These are phyloP conservation scores for Candolleomyces eurysporus DNA, from an alignment of 768 basidiomycete species.

Conservation along the genomic window DNA sequence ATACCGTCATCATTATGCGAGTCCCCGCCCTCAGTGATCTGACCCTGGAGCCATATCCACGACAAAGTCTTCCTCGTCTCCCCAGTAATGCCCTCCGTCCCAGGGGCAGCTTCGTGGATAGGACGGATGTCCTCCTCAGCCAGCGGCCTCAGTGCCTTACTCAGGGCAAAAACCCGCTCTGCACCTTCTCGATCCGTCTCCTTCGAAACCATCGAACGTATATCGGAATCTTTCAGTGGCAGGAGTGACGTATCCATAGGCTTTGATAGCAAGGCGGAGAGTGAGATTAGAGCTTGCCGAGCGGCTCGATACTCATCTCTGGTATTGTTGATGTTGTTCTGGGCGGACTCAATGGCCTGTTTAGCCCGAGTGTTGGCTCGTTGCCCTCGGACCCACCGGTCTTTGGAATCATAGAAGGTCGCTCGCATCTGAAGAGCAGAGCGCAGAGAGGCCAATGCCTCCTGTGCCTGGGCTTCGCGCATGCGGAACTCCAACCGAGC, in stretches of 20 bases:
- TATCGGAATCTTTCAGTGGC: neutral
- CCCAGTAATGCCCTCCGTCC: no score
- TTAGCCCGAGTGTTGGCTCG: neutral
- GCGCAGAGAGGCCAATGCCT: neutral
- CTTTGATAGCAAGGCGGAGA: neutral
- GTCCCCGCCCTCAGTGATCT: no score
- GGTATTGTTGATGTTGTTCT: neutral
- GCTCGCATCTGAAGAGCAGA: neutral
- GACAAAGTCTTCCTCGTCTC: no score
- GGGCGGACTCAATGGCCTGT: neutral
- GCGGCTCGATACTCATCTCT: neutral
- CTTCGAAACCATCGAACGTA: neutral
- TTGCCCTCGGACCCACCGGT: neutral
- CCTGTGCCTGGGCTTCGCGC: neutral
- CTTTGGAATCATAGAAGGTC: neutral
- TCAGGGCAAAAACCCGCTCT: no score
- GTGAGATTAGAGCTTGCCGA: neutral
- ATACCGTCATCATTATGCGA: no score
- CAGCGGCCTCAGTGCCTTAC: no score
- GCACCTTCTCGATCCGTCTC: no score
- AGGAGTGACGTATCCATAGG: neutral
- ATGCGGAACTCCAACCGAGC: neutral
- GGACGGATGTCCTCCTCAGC: no score
- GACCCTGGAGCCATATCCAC: no score
- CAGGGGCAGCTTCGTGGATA: no score